Evolutionary conservation across 306 rosid genomes (phyloP), one percentile per base, ranked within the genome.

Genomic region (Oxytropis ochrocephala): DNA sequence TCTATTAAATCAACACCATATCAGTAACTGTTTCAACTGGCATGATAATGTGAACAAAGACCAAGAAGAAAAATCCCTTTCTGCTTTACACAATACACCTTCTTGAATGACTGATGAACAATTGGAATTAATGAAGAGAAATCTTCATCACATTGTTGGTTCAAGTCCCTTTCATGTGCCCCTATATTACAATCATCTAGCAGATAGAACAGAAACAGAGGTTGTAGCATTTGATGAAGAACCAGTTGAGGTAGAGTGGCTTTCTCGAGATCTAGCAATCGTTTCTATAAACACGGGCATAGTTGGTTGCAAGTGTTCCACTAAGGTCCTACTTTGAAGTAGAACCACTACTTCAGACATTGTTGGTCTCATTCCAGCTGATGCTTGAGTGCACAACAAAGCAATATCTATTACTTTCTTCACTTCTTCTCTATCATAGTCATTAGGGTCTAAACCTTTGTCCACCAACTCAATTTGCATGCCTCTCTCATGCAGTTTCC

Each of bases 171-270:
- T 58, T 3, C 5, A 18, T 56, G 41, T 10, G 2, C 5, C 16
- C 16, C 49, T 5, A 8, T 7, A 35, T 35, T 5, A 16, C n/a
- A 46, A 46, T 82, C 81, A 80, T 51, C 91, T 59, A 18, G 78
- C 96, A 10, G 89, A 76, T 48, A 53, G 11, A 6, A 39, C 33
- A 46, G 88, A 78, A 55, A 52, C 10, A 32, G 96, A 86, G 48
- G 68, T 78, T 16, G 91, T 89, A 13, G 96, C 96, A 55, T 84
- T 86, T 27, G 91, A 82, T 9, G 88, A 77, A 32, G 88, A 84
- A 64, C 16, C 78, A 5, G 82, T 80, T 41, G 91, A 84, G 43
- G 88, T 78, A 38, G 84, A 86, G 8, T 47, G 56, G 13, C 80
- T 89, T 68, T 7, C 81, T 0, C 75, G 36, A 5, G 67, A 14